Conservation (phyloP, 768 basidiomycete genomes). For the Nidularia pulvinata region DNA sequence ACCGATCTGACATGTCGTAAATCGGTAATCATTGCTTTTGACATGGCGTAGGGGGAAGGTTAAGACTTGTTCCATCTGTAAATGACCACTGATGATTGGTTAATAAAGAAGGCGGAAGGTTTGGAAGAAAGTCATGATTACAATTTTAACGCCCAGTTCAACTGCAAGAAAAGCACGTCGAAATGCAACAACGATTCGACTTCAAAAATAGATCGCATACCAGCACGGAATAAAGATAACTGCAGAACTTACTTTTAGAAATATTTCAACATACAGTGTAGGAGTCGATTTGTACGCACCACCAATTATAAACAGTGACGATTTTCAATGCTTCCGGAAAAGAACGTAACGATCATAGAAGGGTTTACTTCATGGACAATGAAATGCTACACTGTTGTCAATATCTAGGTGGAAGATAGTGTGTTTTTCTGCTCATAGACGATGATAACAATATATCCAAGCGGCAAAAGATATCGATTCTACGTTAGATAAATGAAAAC, state of each 20-base stretch:
- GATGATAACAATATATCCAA: slow-evolving; percentile 31
- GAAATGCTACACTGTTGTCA: slow-evolving; percentile 18
- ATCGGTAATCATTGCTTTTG: neutral
- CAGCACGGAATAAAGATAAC: slow-evolving; percentile 25
- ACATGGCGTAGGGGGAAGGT: slow-evolving; percentile 13
- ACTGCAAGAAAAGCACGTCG: slow-evolving; percentile 14
- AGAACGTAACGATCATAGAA: slow-evolving; percentile 29
- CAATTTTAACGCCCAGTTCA: slow-evolving; percentile 29
- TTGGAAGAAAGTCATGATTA: slow-evolving; percentile 8
- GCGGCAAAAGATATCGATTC: slow-evolving; percentile 33
- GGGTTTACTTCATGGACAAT: slow-evolving; percentile 25
- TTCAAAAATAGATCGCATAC: slow-evolving; percentile 25
- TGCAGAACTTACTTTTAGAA: slow-evolving; percentile 1
- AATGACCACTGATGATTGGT: slow-evolving; percentile 26
- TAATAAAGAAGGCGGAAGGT: neutral
- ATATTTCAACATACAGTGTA: neutral
- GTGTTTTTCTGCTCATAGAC: slow-evolving; percentile 15
- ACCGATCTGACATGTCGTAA: slow-evolving; percentile 22
- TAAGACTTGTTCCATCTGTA: slow-evolving; percentile 25
- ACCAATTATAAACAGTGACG: slow-evolving; percentile 26
- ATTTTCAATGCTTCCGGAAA: slow-evolving; percentile 30
- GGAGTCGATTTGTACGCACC: slow-evolving; percentile 11
- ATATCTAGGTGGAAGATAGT: too few species aligned
- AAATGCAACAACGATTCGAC: slow-evolving; percentile 9
- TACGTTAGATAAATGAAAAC: slow-evolving; percentile 5